Evolutionary conservation across 345 rosid species (phyloP).

Genomic region (Syzygium aromaticum): DNA sequence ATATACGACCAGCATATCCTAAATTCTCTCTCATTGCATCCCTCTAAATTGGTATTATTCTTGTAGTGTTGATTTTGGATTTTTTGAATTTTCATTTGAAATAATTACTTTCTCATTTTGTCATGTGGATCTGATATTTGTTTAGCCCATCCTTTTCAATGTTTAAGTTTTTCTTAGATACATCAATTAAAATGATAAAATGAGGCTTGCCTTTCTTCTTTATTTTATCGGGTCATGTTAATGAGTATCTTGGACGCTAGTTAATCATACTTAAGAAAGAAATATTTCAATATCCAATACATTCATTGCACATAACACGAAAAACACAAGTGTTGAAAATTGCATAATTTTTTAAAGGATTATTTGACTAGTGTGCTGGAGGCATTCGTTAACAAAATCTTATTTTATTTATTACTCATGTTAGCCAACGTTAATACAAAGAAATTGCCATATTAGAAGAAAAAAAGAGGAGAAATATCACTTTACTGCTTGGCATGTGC

Average conservation of each 20-base stretch:
- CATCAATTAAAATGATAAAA: neutral
- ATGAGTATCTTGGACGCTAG: neutral
- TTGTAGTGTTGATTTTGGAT: neutral
- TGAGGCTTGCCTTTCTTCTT: neutral
- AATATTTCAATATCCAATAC: too few species aligned
- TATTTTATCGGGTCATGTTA: neutral
- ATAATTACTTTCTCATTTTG: neutral
- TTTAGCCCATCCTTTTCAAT: too few species aligned
- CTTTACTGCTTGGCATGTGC: too few species aligned
- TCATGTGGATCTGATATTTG: too few species aligned
- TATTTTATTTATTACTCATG: too few species aligned
- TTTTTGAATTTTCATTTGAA: neutral
- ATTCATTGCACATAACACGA: neutral
- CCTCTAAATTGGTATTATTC: neutral
- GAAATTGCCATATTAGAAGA: too few species aligned
- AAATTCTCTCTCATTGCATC: neutral
- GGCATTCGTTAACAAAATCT: neutral
- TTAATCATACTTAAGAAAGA: too few species aligned
- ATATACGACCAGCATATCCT: neutral
- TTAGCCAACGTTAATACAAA: too few species aligned
- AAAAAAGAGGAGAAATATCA: too few species aligned
- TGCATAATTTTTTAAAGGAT: neutral
- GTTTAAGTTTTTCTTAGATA: neutral
- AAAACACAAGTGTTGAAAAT: neutral
- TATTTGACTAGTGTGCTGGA: neutral